Conservation (phyloP, 371 early-diverging fungal genomes). For the Coemansia linderi region DNA sequence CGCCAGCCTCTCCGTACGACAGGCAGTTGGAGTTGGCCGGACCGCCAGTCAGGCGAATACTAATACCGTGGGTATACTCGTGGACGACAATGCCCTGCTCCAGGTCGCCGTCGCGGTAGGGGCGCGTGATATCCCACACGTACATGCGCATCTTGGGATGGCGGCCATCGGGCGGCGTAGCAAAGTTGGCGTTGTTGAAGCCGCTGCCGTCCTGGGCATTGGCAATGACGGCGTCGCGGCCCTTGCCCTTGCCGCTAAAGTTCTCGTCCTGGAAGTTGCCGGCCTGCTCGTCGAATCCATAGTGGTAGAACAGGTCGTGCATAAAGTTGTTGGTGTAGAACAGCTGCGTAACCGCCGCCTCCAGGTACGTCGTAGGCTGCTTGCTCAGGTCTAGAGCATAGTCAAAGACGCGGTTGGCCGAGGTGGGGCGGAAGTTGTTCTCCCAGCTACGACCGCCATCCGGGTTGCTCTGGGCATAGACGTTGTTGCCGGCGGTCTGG, state of each 20-base stretch:
- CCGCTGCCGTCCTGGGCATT: conserved; percentile 94
- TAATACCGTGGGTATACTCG: conserved; percentile 90
- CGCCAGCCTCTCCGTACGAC: conserved; percentile 90
- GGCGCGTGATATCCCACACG: conserved; percentile 75
- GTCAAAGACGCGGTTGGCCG: conserved; percentile 71
- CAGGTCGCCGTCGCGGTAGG: conserved; percentile 88
- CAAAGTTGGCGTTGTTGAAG: conserved; percentile 91
- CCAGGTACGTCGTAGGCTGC: conserved; percentile 74
- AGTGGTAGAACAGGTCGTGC: conserved; percentile 82
- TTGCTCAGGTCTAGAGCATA: conserved; percentile 69
- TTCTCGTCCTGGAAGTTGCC: conserved; percentile 97
- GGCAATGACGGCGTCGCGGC: conserved; percentile 85
- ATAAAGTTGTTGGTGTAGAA: conserved; percentile 91
- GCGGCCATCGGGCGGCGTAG: conserved; percentile 93
- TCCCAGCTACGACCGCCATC: conserved; percentile 62
- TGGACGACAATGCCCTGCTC: conserved; percentile 91
- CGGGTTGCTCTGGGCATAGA: conserved; percentile 72
- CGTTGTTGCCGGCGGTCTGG: conserved; percentile 71
- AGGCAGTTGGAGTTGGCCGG: conserved; percentile 89
- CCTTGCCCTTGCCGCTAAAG: conserved; percentile 74
- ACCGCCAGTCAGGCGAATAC: conserved; percentile 89
- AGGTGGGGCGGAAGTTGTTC: conserved; percentile 78
- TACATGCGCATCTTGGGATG: conserved; percentile 91
- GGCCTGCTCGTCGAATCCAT: conserved; percentile 89
- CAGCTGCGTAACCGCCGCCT: conserved; percentile 88